Conservation (phyloP, 768 basidiomycete genomes). For the Suillus variegatus region DNA sequence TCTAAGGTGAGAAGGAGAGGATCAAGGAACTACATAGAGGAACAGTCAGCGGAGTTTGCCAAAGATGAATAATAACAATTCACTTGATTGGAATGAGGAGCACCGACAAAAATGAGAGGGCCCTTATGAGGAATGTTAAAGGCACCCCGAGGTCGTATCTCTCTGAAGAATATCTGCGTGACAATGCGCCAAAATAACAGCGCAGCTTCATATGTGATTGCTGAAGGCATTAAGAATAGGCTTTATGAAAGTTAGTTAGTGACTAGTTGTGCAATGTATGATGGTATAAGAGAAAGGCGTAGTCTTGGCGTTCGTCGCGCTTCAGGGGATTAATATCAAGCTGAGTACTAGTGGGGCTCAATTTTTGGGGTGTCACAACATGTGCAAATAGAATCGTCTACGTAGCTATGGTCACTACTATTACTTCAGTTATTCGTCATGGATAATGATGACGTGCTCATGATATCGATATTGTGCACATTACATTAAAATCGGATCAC, state of each 20-base stretch:
- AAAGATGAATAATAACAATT: slow-evolving; percentile 15
- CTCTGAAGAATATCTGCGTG: slow-evolving; percentile 94
- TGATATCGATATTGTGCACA: too few species aligned
- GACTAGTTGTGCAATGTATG: slow-evolving; percentile 13
- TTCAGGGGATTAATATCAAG: not conserved
- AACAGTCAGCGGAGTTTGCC: slow-evolving; percentile 14
- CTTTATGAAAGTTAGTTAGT: slow-evolving; percentile 10
- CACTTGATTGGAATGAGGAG: slow-evolving; percentile 92
- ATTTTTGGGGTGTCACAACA: slow-evolving; percentile 5
- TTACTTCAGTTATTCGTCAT: too few species aligned
- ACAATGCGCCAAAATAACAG: slow-evolving; percentile 85
- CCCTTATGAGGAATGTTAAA: slow-evolving; percentile 92
- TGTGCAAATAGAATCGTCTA: not conserved
- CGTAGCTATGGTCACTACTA: too few species aligned
- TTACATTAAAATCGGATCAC: too few species aligned
- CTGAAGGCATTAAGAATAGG: slow-evolving; percentile 21
- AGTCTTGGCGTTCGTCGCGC: not conserved
- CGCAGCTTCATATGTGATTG: slow-evolving; percentile 63
- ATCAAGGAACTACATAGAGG: slow-evolving; percentile 76
- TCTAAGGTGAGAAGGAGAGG: slow-evolving; percentile 83
- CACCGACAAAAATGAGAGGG: slow-evolving; percentile 90
- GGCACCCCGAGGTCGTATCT: slow-evolving; percentile 90
- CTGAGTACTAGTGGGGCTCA: not conserved
- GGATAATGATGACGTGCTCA: too few species aligned
- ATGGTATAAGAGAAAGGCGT: slow-evolving; percentile 1